phyloP scores from a whole-genome alignment of 495 filamentous ascomycete genomes.

The Hyphodiscus hymeniophilus region DNA sequence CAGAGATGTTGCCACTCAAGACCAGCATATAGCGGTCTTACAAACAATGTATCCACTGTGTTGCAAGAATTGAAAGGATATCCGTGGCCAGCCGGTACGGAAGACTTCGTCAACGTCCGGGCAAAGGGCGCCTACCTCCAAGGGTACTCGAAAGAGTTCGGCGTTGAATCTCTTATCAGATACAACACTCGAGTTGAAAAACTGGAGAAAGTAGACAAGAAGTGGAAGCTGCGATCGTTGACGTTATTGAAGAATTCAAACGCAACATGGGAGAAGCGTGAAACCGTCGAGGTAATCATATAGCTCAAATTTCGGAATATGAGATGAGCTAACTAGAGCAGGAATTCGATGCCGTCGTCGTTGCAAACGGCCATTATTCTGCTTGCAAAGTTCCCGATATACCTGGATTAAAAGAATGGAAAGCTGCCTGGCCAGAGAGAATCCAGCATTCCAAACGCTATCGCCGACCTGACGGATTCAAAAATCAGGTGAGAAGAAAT shows the following conservation, averaged over 20 bases:
- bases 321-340: slow-evolving; percentile 5
- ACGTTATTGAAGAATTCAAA: slow-evolving; percentile 17
- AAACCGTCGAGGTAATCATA: slow-evolving; percentile 6
- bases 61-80: slow-evolving; percentile 52
- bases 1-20: slow-evolving; percentile 18
- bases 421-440: slow-evolving; percentile 48
- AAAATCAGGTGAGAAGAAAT: slow-evolving; percentile 41
- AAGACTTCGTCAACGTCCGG: slow-evolving; percentile 45
- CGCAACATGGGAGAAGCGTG: slow-evolving; percentile 22
- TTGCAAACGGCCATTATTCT: slow-evolving; percentile 77
- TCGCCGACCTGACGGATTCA: slow-evolving; percentile 50
- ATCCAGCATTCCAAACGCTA: slow-evolving; percentile 80
- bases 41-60: slow-evolving; percentile 56
- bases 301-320: neutral
- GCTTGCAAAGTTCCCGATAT: slow-evolving; percentile 63
- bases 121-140: slow-evolving; percentile 52
- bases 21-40: slow-evolving; percentile 51
- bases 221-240: slow-evolving; percentile 43
- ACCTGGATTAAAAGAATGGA: slow-evolving; percentile 46
- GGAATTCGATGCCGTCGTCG: slow-evolving; percentile 69
- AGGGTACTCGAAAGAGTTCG: slow-evolving; percentile 39
- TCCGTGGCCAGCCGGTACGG: slow-evolving; percentile 50
- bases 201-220: slow-evolving; percentile 37
- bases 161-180: slow-evolving; percentile 38
- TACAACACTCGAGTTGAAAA: slow-evolving; percentile 52